Evolutionary conservation across 768 basidiomycete species (phyloP).

Genomic region (Suillus americanus): DNA sequence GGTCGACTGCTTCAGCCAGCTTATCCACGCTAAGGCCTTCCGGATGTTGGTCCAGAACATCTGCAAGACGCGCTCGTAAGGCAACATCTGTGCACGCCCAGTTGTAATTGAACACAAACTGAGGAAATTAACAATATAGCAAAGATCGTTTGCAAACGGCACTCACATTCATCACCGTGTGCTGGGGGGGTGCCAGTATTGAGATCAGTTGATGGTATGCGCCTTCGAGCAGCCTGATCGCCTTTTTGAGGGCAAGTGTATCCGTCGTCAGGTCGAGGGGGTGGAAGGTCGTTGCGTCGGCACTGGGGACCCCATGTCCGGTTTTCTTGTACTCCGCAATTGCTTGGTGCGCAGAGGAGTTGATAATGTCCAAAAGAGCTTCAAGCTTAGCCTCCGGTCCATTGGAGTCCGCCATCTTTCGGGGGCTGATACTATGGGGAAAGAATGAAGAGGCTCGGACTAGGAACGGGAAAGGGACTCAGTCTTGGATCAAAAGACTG

Average conservation of each 20-base stretch:
- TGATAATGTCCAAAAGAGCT: background rate
- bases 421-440: background rate
- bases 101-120: slow-evolving; percentile 23
- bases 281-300: slow-evolving; percentile 21
- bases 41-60: slow-evolving; percentile 24
- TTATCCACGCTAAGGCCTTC: slow-evolving; percentile 28
- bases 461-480: no score
- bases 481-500: no score
- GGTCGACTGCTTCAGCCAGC: slow-evolving; percentile 21
- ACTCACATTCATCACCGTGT: slow-evolving; percentile 27
- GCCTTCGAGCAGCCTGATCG: slow-evolving; percentile 24
- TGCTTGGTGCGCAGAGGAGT: slow-evolving; percentile 6
- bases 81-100: slow-evolving; percentile 27
- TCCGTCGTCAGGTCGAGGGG: slow-evolving; percentile 20
- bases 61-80: slow-evolving; percentile 26
- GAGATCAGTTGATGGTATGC: slow-evolving; percentile 28
- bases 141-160: background rate
- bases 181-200: slow-evolving; percentile 28
- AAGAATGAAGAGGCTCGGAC: no score
- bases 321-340: slow-evolving; percentile 27
- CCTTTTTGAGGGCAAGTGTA: background rate
- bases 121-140: background rate
- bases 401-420: background rate
- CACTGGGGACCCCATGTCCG: slow-evolving; percentile 22
- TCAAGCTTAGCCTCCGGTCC: background rate